A percentile compares a stretch with the other conserved stretches of the same genome.
phyloP scores from a whole-genome alignment of 1,139 yeast species.

The Candida tetrigidarum region DNA sequence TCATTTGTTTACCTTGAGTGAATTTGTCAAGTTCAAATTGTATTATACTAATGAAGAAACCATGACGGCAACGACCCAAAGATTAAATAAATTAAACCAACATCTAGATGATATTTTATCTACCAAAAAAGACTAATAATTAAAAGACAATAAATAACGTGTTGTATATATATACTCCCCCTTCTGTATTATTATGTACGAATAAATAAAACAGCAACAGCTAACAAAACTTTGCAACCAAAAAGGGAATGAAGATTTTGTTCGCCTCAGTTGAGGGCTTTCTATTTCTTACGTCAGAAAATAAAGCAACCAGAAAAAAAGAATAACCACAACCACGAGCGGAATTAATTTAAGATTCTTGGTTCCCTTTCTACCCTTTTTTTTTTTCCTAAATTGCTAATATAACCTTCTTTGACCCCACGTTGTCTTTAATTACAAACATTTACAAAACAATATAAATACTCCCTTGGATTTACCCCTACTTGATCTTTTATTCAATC shows the following conservation, averaged over 20 bases:
- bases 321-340: background rate
- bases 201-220: background rate
- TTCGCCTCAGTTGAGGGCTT: too few species aligned
- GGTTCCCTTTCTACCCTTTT: too few species aligned
- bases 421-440: background rate
- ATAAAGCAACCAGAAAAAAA: background rate
- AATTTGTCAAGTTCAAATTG: conserved; percentile 24
- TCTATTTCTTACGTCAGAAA: too few species aligned
- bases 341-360: background rate
- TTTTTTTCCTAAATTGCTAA: background rate
- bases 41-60: conserved; percentile 18
- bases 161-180: background rate
- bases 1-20: conserved; percentile 21
- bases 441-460: background rate
- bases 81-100: conserved; percentile 25
- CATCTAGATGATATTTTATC: conserved; percentile 23
- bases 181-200: conserved; percentile 4
- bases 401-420: background rate
- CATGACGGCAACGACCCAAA: conserved; percentile 21
- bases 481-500: too few species aligned
- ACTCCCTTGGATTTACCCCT: too few species aligned
- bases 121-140: too few species aligned
- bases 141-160: background rate
- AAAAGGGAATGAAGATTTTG: too few species aligned
- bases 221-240: conserved; percentile 2